Evolutionary conservation across 2,329 filamentous ascomycete species (phyloP).

Genomic region (Ceratocystis eucalypticola): DNA sequence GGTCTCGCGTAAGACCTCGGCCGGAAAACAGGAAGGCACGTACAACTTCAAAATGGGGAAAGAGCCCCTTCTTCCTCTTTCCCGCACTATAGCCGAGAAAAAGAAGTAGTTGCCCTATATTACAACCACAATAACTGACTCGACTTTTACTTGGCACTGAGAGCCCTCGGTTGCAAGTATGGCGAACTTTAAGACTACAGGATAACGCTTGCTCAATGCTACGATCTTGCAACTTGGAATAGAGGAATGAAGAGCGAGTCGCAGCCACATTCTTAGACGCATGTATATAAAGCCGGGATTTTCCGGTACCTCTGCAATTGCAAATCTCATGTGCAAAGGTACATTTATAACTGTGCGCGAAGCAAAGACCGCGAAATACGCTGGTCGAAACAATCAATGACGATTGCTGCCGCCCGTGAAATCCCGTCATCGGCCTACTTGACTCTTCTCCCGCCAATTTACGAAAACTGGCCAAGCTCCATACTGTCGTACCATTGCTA

Average conservation of each 20-base stretch:
- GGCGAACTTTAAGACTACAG: too few species aligned
- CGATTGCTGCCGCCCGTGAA: too few species aligned
- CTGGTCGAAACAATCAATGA: too few species aligned
- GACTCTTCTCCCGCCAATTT: too few species aligned
- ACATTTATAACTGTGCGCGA: not conserved
- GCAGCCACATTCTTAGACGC: not conserved
- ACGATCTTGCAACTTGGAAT: not conserved
- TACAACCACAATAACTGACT: not conserved
- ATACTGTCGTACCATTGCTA: not conserved
- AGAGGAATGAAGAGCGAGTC: not conserved
- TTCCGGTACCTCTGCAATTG: not conserved
- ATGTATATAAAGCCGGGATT: not conserved
- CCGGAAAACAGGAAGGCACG: slow-evolving; percentile 16
- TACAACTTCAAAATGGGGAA: not conserved
- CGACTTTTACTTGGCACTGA: not conserved
- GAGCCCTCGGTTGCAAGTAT: too few species aligned
- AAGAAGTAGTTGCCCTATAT: not conserved
- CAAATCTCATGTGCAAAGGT: not conserved
- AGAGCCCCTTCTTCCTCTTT: slow-evolving; percentile 3
- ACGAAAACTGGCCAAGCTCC: not conserved
- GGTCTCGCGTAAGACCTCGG: slow-evolving; percentile 10
- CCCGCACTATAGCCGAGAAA: not conserved
- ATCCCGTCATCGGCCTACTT: too few species aligned
- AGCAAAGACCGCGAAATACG: not conserved
- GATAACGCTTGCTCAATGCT: too few species aligned